phyloP scores from a whole-genome alignment of 345 rosid species.

The Ceriops decandra region DNA sequence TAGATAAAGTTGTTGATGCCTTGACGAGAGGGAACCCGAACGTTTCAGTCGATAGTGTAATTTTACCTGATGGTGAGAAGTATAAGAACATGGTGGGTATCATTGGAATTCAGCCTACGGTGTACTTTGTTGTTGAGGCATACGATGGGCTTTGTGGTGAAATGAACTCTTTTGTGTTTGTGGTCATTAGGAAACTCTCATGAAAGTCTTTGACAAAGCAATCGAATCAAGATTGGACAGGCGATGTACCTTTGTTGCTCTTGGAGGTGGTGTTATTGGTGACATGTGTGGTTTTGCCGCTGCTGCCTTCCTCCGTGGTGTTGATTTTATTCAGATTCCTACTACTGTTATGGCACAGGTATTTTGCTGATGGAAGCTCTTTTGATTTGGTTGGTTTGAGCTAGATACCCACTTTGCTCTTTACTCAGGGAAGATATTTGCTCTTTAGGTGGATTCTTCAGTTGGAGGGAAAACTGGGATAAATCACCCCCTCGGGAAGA shows the following conservation, averaged over 20 bases:
- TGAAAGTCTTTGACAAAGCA: slow-evolving; percentile 95
- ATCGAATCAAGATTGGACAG: slow-evolving; percentile 83
- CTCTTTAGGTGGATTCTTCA: slow-evolving; percentile 85
- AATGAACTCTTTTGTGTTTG: slow-evolving; percentile 12
- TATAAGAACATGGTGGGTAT: slow-evolving; percentile 72
- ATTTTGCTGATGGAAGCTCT: neutral
- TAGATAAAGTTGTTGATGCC: slow-evolving; percentile 73
- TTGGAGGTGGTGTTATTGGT: slow-evolving; percentile 97
- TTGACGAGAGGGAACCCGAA: slow-evolving; percentile 79
- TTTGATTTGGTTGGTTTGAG: neutral
- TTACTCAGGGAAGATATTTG: slow-evolving; percentile 6
- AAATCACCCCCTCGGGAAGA: slow-evolving; percentile 92
- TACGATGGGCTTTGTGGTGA: neutral
- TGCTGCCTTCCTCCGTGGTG: slow-evolving; percentile 93
- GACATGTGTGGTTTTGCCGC: slow-evolving; percentile 99
- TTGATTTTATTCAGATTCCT: slow-evolving; percentile 96
- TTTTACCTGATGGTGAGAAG: slow-evolving; percentile 93
- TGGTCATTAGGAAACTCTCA: slow-evolving; percentile 59
- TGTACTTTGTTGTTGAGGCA: neutral
- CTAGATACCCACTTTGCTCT: neutral
- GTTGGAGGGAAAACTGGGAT: slow-evolving; percentile 99
- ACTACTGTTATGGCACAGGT: slow-evolving; percentile 99
- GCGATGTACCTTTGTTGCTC: slow-evolving; percentile 83
- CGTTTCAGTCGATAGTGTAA: slow-evolving; percentile 74
- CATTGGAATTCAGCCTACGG: neutral